Evolutionary conservation across 2,329 filamentous ascomycete species (phyloP).

Genomic region (Monilinia laxa): DNA sequence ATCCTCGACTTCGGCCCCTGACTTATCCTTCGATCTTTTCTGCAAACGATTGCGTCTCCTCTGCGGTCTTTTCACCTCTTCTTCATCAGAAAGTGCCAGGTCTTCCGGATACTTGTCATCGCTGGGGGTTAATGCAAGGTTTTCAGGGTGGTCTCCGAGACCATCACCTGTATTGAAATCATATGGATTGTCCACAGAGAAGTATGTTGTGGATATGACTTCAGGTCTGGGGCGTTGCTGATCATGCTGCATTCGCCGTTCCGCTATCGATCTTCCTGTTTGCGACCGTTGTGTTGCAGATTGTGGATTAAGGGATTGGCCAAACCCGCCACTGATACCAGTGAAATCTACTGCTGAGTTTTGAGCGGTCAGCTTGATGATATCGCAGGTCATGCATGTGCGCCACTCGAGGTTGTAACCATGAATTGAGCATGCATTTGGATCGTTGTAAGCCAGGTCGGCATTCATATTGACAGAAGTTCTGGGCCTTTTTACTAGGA

Average conservation of each 20-base stretch:
- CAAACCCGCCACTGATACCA: not conserved
- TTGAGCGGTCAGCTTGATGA: constrained; percentile 4
- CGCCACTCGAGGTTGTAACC: constrained; percentile 12
- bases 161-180: not conserved
- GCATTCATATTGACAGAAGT: not conserved
- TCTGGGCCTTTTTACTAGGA: not conserved
- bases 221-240: not conserved
- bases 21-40: not conserved
- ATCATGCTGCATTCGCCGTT: not conserved
- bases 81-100: not conserved
- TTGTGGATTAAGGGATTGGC: not conserved
- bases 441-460: not conserved
- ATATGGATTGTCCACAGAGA: not conserved
- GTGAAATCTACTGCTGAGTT: not conserved
- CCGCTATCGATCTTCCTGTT: not conserved
- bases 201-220: not conserved
- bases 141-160: not conserved
- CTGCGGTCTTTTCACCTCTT: not conserved
- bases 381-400: constrained; percentile 7
- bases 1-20: not conserved
- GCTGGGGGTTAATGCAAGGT: not conserved
- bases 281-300: not conserved
- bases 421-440: constrained; percentile 1
- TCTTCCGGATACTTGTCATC: not conserved
- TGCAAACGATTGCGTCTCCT: constrained; percentile 4